Evolutionary conservation across 2,329 filamentous ascomycete species (phyloP).

Genomic region (Monilinia laxa): DNA sequence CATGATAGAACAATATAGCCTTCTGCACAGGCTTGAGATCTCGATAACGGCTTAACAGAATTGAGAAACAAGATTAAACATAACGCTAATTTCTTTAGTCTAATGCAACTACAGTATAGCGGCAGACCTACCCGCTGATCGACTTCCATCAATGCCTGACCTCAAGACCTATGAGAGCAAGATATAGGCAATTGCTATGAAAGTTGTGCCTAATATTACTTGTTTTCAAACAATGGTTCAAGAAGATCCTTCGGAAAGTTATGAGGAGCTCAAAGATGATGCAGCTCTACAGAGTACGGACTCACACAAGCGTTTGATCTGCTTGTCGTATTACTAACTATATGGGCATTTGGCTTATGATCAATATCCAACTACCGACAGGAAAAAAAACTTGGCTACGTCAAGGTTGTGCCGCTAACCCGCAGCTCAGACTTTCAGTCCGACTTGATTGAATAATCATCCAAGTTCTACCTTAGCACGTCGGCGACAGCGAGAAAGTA

Average conservation of each 20-base stretch:
- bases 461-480: neutral
- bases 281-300: neutral
- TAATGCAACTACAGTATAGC: conserved; percentile 6
- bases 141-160: conserved; percentile 9
- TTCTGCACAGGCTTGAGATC: neutral
- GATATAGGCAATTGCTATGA: neutral
- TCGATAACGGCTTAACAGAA: conserved; percentile 1
- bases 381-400: conserved; percentile 8
- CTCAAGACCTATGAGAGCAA: neutral
- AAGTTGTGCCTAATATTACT: neutral
- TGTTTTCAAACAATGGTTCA: neutral
- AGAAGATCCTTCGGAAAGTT: neutral
- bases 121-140: conserved; percentile 2
- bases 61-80: conserved; percentile 1
- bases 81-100: neutral
- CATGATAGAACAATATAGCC: conserved; percentile 2
- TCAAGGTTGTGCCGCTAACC: neutral
- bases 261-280: neutral
- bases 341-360: neutral
- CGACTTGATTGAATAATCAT: neutral
- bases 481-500: neutral
- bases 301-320: neutral
- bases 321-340: conserved; percentile 6
- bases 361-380: conserved; percentile 13
- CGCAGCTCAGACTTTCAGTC: neutral